A percentile compares a stretch with the other conserved stretches of the same genome.
These are phyloP conservation scores for Mycena capillaripes DNA, from an alignment of 768 basidiomycete species.

Conservation along the genomic window DNA sequence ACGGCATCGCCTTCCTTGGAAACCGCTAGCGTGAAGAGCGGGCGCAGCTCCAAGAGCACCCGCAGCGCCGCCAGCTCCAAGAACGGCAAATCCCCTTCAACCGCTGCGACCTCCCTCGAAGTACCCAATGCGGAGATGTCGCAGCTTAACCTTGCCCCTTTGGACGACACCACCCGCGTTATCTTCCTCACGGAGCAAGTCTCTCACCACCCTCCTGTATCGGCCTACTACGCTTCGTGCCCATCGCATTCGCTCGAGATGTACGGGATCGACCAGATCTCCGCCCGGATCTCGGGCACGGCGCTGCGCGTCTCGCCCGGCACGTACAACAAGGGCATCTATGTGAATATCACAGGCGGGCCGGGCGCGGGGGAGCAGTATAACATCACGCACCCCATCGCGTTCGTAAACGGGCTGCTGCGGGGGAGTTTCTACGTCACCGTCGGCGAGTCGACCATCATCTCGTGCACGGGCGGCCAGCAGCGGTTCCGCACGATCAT, in stretches of 20 bases:
- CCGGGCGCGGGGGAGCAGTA: conserved; percentile 85
- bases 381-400: conserved; percentile 91
- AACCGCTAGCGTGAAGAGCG: conserved; percentile 71
- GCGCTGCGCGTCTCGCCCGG: conserved; percentile 88
- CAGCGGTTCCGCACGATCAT: conserved; percentile 84
- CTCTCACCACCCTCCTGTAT: conserved; percentile 97
- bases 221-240: conserved; percentile 84
- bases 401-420: conserved; percentile 91
- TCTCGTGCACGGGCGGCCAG: conserved; percentile 84
- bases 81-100: conserved; percentile 63
- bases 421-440: conserved; percentile 95
- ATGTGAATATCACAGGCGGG: conserved; percentile 81
- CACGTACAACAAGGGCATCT: conserved; percentile 89
- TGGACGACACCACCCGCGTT: conserved; percentile 69
- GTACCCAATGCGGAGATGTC: conserved; percentile 68
- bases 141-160: conserved; percentile 65
- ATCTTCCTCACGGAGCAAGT: conserved; percentile 93
- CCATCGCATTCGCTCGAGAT: conserved; percentile 81
- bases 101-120: conserved; percentile 68
- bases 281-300: conserved; percentile 92
- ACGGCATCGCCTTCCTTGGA: conserved; percentile 53
- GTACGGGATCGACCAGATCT: conserved; percentile 92
- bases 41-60: conserved; percentile 71
- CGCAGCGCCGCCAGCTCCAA: conserved; percentile 73
- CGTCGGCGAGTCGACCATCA: conserved; percentile 81